phyloP scores from a whole-genome alignment of 345 rosid species.

The Conringia planisiliqua region DNA sequence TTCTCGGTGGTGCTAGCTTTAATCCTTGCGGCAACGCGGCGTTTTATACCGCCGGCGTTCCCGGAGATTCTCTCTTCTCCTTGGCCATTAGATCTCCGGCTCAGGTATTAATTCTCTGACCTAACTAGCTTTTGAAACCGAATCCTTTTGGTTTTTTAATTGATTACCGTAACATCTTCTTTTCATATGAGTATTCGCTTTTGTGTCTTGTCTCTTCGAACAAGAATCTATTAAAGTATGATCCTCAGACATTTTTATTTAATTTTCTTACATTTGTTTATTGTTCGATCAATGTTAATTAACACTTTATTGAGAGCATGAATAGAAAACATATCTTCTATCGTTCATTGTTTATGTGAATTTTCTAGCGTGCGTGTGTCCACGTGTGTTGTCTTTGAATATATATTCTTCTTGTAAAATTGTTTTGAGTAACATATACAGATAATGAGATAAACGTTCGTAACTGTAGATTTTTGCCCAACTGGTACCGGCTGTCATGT shows the following conservation, averaged over 20 bases:
- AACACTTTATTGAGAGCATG: neutral
- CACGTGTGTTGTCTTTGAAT: neutral
- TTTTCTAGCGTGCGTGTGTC: neutral
- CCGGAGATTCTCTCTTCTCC: constrained; percentile 71
- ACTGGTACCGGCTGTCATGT: neutral
- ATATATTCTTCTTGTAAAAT: too few species aligned
- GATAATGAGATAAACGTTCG: neutral
- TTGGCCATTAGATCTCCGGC: constrained; percentile 89
- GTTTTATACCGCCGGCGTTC: constrained; percentile 78
- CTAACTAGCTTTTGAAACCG: constrained; percentile 1
- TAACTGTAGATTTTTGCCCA: neutral
- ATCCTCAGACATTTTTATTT: neutral
- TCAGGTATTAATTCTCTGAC: constrained; percentile 48
- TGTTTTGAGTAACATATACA: neutral
- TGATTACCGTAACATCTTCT: neutral
- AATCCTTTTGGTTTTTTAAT: neutral
- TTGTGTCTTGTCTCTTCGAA: constrained; percentile 9
- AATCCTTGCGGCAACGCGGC: constrained; percentile 85
- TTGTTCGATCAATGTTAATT: neutral
- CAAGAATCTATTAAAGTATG: neutral
- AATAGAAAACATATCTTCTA: neutral
- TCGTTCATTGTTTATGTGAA: neutral
- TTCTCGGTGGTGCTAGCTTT: constrained; percentile 90
- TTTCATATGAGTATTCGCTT: neutral
- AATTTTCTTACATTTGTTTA: neutral